A percentile compares a stretch with the other conserved stretches of the same genome.
phyloP scores from a whole-genome alignment of 345 rosid genomes.

The Ceriops decandra region DNA sequence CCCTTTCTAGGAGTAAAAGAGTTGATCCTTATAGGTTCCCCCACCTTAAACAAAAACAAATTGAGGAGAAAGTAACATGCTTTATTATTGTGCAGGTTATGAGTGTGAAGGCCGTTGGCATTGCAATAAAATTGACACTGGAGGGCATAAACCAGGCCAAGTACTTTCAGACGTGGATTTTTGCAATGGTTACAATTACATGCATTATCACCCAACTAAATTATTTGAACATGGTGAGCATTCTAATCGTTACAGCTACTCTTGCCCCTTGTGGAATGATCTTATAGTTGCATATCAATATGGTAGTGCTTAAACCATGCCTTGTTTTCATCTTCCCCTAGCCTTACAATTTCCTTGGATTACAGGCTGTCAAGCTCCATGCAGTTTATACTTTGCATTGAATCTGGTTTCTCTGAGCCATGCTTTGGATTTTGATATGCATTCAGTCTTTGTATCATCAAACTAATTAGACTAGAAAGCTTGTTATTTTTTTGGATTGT shows the following conservation, averaged over 20 bases:
- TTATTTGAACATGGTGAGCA: slow-evolving; percentile 72
- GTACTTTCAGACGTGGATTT: slow-evolving; percentile 66
- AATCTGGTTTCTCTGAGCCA: too few species aligned
- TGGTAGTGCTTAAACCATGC: too few species aligned
- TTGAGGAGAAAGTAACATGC: neutral
- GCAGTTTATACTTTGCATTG: too few species aligned
- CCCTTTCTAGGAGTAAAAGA: slow-evolving; percentile 2
- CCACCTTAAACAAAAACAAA: neutral
- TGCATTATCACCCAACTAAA: slow-evolving; percentile 69
- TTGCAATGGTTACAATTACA: slow-evolving; percentile 64
- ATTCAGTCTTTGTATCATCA: too few species aligned
- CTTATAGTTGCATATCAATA: too few species aligned
- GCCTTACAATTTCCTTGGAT: too few species aligned
- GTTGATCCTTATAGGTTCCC: neutral
- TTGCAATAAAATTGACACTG: slow-evolving; percentile 67
- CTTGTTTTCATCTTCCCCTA: too few species aligned
- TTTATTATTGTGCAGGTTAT: slow-evolving; percentile 48
- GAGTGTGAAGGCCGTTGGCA: slow-evolving; percentile 82
- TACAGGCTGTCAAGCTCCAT: too few species aligned
- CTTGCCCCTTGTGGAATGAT: too few species aligned
- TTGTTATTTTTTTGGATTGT: too few species aligned
- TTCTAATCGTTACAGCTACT: neutral
- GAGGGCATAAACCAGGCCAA: slow-evolving; percentile 61
- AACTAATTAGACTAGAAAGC: too few species aligned
- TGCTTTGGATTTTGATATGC: too few species aligned